Evolutionary conservation across 305 asterid species (phyloP), one percentile per base, ranked within the genome.

Genomic region (Fraxinus sp.): DNA sequence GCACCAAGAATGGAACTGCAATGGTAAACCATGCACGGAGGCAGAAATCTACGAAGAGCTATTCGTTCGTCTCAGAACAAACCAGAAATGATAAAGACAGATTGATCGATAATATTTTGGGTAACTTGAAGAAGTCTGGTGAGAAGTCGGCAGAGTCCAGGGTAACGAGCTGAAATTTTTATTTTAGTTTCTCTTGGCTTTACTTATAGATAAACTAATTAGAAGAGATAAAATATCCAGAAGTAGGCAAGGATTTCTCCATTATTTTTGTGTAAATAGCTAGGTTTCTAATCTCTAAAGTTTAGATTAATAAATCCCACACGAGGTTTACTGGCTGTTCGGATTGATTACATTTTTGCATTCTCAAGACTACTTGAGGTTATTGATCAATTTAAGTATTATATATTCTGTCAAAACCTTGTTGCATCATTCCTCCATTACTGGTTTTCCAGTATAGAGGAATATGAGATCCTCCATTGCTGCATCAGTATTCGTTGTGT

Each of bases 61-160:
- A 88, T 74, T 86, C 91, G 4, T 95, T 95, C 64, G 98, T 95
- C 41, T 28, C 91, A 7, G 95, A 90, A 1, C 83, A 85, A 74
- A 84, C 81, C 7, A 87, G 13, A 73, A 93, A 87, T 78, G 77
- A 68, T 59, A 84, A 85, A 78, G 97, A 91, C 86, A 87, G 80
- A 78, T 77, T 91, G 74, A 85, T 94, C 75, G 91, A 90, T 81
- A 95, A 92, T 39, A 89, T 95, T 82, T 85, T 94, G 81, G 86
- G 87, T 78, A 91, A 90, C 87, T 81, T 90, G 88, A 89, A 89
- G 87, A 91, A 91, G 84, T 79, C 92, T 2, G 73, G 88, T 2
- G 91, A 83, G 82, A 88, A 74, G 70, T 81, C 94, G 13, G 76
- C 74, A 2, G 92, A 84, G 81, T 70, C 92, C 52, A 84, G 83